Conservation (phyloP, 1,284 basidiomycete genomes). For the Irpex sp. region DNA sequence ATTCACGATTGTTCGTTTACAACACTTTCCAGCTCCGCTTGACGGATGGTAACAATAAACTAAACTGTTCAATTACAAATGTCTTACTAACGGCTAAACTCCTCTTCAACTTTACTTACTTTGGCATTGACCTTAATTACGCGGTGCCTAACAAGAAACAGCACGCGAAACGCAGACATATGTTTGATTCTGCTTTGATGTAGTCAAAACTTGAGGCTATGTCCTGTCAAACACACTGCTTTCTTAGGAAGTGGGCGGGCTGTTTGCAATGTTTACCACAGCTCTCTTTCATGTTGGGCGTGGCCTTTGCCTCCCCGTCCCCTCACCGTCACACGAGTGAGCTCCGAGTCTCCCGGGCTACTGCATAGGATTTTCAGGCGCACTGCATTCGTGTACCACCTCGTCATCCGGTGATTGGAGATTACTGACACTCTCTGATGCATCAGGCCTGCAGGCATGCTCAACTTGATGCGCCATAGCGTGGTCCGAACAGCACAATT, state of each 20-base stretch:
- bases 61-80: not conserved
- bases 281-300: not conserved
- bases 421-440: not conserved
- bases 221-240: not conserved
- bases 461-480: not conserved
- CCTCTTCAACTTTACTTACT: not conserved
- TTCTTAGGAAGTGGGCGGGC: not conserved
- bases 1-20: slow-evolving; percentile 4
- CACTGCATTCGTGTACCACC: not conserved
- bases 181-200: not conserved
- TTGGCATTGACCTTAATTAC: not conserved
- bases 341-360: not conserved
- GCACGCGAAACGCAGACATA: not conserved
- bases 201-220: not conserved
- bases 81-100: not conserved
- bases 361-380: not conserved
- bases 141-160: too few relatives aligned
- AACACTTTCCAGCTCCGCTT: slow-evolving; percentile 5
- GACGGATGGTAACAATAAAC: not conserved
- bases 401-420: not conserved
- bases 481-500: not conserved
- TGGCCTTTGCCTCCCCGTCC: not conserved
- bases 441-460: not conserved
- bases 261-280: not conserved
- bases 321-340: not conserved